phyloP scores from a whole-genome alignment of 176 grass and related monocot genomes.

The Aegilops umbellulata region DNA sequence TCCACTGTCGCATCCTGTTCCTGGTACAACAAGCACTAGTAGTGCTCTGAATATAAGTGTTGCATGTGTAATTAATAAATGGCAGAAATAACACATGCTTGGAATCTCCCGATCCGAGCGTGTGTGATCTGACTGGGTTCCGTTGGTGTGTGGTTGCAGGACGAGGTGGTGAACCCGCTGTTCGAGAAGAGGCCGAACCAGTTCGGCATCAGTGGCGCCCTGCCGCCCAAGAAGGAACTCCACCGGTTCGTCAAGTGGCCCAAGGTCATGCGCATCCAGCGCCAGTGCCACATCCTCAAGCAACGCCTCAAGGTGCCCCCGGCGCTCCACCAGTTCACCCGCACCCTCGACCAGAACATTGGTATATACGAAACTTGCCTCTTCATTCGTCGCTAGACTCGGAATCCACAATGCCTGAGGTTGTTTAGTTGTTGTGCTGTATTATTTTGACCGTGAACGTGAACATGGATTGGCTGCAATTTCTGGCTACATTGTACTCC shows the following conservation, averaged over 20 bases:
- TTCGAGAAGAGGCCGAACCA: conserved; percentile 95
- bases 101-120: neutral
- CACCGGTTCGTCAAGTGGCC: conserved; percentile 87
- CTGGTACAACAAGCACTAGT: too few species aligned
- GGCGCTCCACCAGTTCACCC: conserved; percentile 81
- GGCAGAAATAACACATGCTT: too few species aligned
- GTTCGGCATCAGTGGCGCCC: conserved; percentile 71
- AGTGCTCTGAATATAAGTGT: too few species aligned
- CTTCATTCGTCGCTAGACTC: too few species aligned
- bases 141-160: conserved; percentile 28
- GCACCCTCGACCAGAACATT: conserved; percentile 88
- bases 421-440: too few species aligned
- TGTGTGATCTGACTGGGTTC: neutral
- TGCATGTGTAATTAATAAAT: too few species aligned
- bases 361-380: conserved; percentile 26
- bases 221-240: conserved; percentile 82
- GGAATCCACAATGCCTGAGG: too few species aligned
- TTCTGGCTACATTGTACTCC: too few species aligned
- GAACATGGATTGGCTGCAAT: too few species aligned
- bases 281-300: conserved; percentile 84
- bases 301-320: conserved; percentile 88
- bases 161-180: conserved; percentile 61
- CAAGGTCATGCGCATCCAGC: conserved; percentile 86
- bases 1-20: too few species aligned
- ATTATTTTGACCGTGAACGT: too few species aligned